Conservation (phyloP, 2,329 filamentous ascomycete species). For the Fusarium sp. region DNA sequence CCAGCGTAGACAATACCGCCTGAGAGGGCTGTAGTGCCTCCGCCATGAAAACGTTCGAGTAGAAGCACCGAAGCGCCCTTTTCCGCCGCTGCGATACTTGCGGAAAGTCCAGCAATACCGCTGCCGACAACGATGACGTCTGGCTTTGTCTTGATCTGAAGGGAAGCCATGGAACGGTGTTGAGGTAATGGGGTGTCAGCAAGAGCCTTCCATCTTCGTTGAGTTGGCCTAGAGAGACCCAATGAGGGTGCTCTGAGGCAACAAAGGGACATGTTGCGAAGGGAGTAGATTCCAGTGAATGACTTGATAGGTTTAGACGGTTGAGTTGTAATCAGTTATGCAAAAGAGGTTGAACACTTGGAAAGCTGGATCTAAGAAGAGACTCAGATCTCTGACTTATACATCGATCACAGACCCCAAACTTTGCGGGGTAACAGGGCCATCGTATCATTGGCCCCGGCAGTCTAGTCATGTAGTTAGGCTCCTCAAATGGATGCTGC, state of each 20-base stretch:
- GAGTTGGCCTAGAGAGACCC: neutral
- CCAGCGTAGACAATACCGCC: neutral
- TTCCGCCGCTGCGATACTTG: neutral
- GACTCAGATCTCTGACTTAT: neutral
- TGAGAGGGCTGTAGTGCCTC: neutral
- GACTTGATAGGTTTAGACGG: neutral
- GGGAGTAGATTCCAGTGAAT: neutral
- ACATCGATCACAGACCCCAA: neutral
- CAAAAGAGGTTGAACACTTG: neutral
- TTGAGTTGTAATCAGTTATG: neutral
- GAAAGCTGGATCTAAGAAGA: neutral
- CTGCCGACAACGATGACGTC: neutral
- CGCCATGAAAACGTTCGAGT: neutral
- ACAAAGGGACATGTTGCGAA: neutral
- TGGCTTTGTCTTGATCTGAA: neutral
- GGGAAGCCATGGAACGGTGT: neutral
- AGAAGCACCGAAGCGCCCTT: neutral
- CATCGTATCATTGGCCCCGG: neutral
- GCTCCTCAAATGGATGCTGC: neutral
- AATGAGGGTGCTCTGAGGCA: neutral
- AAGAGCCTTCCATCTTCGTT: neutral
- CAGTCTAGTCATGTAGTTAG: neutral
- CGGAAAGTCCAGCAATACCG: neutral
- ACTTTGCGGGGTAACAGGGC: neutral
- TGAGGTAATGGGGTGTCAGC: neutral